Evolutionary conservation across 2,329 filamentous ascomycete species (phyloP).

Genomic region (Claviceps cyperi): DNA sequence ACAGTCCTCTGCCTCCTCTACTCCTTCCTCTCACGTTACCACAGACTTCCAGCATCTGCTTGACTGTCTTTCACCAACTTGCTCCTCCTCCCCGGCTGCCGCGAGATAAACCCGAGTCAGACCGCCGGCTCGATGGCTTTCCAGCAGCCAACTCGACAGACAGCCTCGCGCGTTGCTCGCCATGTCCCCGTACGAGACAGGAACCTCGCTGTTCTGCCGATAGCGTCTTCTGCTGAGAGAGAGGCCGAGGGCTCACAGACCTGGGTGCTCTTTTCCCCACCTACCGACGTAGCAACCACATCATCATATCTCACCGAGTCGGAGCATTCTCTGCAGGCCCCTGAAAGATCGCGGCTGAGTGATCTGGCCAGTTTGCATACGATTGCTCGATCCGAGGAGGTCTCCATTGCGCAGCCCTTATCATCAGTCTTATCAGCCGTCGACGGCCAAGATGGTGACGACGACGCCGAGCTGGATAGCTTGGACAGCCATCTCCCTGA

Average conservation of each 20-base stretch:
- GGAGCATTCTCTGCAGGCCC: slow-evolving; percentile 46
- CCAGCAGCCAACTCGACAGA: slow-evolving; percentile 42
- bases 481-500: slow-evolving; percentile 84
- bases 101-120: background rate
- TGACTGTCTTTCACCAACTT: background rate
- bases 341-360: slow-evolving; percentile 59
- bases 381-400: slow-evolving; percentile 43
- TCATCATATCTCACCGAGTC: slow-evolving; percentile 56
- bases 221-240: slow-evolving; percentile 14
- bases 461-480: slow-evolving; percentile 76
- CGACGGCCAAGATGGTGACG: slow-evolving; percentile 32
- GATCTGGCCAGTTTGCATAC: slow-evolving; percentile 70
- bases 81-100: background rate
- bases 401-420: slow-evolving; percentile 26
- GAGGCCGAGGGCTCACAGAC: slow-evolving; percentile 62
- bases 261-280: slow-evolving; percentile 90
- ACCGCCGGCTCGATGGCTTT: slow-evolving; percentile 34
- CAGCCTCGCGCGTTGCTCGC: slow-evolving; percentile 32
- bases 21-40: too few species aligned
- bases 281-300: slow-evolving; percentile 46
- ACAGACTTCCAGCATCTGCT: too few species aligned
- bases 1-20: too few species aligned
- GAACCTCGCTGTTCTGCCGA: slow-evolving; percentile 11
- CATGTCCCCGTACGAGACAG: slow-evolving; percentile 25
- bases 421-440: slow-evolving; percentile 22